These are phyloP conservation scores for Jamesozyma lodderae DNA, from an alignment of 805 yeast species.

Conservation along the genomic window DNA sequence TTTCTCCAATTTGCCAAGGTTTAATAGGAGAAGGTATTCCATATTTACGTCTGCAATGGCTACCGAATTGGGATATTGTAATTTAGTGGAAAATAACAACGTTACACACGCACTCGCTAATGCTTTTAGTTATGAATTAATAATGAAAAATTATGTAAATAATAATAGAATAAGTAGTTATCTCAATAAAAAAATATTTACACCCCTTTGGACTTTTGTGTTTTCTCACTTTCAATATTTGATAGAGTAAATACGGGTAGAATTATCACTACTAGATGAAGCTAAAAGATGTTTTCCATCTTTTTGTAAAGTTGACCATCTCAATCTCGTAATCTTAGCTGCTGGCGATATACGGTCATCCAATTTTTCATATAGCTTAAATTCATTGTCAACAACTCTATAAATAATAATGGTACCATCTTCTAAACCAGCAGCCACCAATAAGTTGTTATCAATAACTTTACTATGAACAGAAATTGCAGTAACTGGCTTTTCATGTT, in stretches of 20 bases:
- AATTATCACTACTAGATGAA: conserved; percentile 53
- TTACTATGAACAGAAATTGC: conserved; percentile 45
- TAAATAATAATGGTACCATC: conserved; percentile 49
- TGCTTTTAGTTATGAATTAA: background rate
- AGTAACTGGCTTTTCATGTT: conserved; percentile 52
- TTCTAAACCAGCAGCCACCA: conserved; percentile 62
- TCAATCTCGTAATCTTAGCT: conserved; percentile 50
- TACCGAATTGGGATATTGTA: conserved; percentile 46
- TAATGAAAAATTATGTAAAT: background rate
- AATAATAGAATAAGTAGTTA: too few species aligned
- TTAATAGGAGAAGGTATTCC: conserved; percentile 51
- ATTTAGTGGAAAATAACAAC: conserved; percentile 7
- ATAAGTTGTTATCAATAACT: conserved; percentile 23
- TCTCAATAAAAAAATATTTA: background rate
- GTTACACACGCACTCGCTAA: background rate
- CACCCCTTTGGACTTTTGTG: too few species aligned
- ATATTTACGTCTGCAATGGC: conserved; percentile 44
- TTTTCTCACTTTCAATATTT: conserved; percentile 4
- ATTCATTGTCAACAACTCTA: conserved; percentile 27
- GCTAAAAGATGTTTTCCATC: conserved; percentile 40
- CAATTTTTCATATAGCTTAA: conserved; percentile 29
- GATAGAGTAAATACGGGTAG: conserved; percentile 36
- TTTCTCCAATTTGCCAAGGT: conserved; percentile 70
- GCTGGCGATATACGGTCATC: conserved; percentile 44
- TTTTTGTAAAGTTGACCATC: conserved; percentile 38